Conservation (phyloP, 2,329 filamentous ascomycete genomes). For the Aspergillus melleus region DNA sequence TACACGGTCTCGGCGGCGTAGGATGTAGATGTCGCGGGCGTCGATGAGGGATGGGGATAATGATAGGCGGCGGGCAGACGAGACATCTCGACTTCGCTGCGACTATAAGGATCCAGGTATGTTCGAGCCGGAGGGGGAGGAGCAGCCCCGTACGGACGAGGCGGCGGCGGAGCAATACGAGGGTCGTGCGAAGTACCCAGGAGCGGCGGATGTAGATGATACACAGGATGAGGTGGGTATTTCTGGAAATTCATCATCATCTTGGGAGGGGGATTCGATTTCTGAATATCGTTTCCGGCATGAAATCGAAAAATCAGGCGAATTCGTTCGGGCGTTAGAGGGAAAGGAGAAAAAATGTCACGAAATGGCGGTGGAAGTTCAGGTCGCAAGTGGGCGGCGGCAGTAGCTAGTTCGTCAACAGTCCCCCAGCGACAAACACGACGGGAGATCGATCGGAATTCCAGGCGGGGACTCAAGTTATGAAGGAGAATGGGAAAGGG, state of each 20-base stretch:
- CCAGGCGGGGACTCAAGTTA: not conserved
- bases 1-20: slow-evolving; percentile 20
- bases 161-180: slow-evolving; percentile 25
- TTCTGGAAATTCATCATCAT: slow-evolving; percentile 30
- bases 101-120: slow-evolving; percentile 10
- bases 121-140: slow-evolving; percentile 5
- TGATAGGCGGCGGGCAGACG: slow-evolving; percentile 13
- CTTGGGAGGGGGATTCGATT: not conserved
- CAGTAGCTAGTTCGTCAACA: not conserved
- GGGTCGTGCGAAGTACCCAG: slow-evolving; percentile 32
- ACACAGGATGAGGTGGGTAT: slow-evolving; percentile 18
- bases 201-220: slow-evolving; percentile 34
- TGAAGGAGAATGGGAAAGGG: not conserved
- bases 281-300: not conserved
- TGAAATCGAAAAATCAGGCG: not conserved
- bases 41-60: slow-evolving; percentile 8
- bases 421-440: not conserved
- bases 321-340: not conserved
- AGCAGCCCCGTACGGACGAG: slow-evolving; percentile 3
- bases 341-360: not conserved
- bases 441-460: not conserved
- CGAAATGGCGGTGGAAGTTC: slow-evolving; percentile 20
- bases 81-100: slow-evolving; percentile 15
- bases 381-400: slow-evolving; percentile 1
- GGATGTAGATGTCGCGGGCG: slow-evolving; percentile 7